Evolutionary conservation across 495 filamentous ascomycete species (phyloP).

Genomic region (Lepidopterella palustris): DNA sequence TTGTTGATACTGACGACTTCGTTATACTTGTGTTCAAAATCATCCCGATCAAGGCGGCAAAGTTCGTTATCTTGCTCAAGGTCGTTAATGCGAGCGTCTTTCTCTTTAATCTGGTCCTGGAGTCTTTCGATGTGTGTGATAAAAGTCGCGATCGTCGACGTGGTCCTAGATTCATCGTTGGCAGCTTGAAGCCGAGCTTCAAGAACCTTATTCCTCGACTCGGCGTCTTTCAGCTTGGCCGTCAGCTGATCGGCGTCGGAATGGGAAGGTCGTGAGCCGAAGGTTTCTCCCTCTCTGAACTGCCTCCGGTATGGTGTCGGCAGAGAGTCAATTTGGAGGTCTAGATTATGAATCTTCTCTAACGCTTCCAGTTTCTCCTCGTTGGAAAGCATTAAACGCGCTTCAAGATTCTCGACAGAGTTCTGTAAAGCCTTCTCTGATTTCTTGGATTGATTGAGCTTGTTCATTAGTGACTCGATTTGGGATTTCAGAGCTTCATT

Average conservation of each 20-base stretch:
- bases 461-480: slow-evolving; percentile 23
- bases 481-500: neutral
- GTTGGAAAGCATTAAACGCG: slow-evolving; percentile 23
- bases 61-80: slow-evolving; percentile 6
- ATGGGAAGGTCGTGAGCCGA: neutral
- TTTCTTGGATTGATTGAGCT: slow-evolving; percentile 25
- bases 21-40: neutral
- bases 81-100: slow-evolving; percentile 6
- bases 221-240: neutral
- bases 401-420: slow-evolving; percentile 22
- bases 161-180: neutral
- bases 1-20: neutral
- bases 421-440: slow-evolving; percentile 18
- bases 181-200: neutral
- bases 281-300: neutral
- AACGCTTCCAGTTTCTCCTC: slow-evolving; percentile 20
- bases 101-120: slow-evolving; percentile 23
- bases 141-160: neutral
- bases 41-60: neutral
- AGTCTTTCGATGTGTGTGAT: slow-evolving; percentile 22
- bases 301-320: neutral
- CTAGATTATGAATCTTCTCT: slow-evolving; percentile 18
- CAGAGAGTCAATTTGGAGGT: neutral
- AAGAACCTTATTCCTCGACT: neutral
- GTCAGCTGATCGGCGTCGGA: neutral